Evolutionary conservation across 768 basidiomycete species (phyloP).

Genomic region (Mycena metata): DNA sequence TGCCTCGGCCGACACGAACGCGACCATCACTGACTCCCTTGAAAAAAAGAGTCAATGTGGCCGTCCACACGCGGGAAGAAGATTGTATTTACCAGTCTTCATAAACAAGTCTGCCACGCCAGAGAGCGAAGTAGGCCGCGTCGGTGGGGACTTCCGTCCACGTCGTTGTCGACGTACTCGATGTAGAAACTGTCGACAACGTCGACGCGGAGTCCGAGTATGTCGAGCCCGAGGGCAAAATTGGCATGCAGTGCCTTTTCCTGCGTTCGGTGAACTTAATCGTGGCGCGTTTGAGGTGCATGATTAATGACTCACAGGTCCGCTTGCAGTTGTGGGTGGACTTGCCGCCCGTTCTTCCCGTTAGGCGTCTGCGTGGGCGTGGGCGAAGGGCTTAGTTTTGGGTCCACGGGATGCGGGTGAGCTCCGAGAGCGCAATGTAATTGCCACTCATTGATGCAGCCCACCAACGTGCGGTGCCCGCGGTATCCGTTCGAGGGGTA

Average conservation of each 20-base stretch:
- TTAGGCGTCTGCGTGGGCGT: too few relatives aligned
- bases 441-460: constrained; percentile 5
- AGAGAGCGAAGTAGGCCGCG: not conserved
- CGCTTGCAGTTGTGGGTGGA: too few relatives aligned
- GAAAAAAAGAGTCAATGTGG: too few relatives aligned
- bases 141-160: not conserved
- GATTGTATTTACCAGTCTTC: not conserved
- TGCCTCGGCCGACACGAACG: not conserved
- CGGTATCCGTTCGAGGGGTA: not conserved
- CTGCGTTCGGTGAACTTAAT: too few relatives aligned
- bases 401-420: constrained; percentile 2
- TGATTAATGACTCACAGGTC: too few relatives aligned
- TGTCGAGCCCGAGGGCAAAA: not conserved
- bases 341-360: too few relatives aligned
- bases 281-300: too few relatives aligned
- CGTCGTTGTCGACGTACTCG: too few relatives aligned
- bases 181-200: too few relatives aligned
- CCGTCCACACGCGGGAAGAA: too few relatives aligned
- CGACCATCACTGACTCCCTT: not conserved
- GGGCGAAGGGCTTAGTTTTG: not conserved
- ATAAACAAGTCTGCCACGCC: not conserved
- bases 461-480: not conserved
- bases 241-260: too few relatives aligned
- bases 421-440: not conserved
- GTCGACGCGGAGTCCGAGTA: too few relatives aligned